Percentiles rank a stretch among this genome's conserved stretches.
phyloP scores from a whole-genome alignment of 768 basidiomycete species.

The Collybia nuda region DNA sequence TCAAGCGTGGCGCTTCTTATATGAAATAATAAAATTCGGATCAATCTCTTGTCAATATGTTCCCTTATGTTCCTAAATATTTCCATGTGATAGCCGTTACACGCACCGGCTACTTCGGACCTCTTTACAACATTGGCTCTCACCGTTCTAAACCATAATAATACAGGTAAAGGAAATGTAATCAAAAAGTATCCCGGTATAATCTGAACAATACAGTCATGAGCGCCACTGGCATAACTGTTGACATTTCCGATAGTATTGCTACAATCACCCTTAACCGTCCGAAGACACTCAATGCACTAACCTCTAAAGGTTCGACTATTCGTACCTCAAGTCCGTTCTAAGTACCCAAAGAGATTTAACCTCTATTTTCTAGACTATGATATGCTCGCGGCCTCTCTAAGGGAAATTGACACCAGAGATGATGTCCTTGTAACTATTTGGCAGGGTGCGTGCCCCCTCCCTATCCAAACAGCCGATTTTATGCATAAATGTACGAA shows the following conservation, averaged over 20 bases:
- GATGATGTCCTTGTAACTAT: slow-evolving; percentile 65
- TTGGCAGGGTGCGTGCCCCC: slow-evolving; percentile 53
- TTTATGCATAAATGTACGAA: slow-evolving; percentile 17
- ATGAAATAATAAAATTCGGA: too few species aligned
- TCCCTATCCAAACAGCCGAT: neutral
- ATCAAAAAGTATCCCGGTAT: neutral
- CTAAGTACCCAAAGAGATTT: neutral
- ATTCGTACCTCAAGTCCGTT: neutral
- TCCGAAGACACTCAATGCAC: slow-evolving; percentile 58
- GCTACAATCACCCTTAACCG: slow-evolving; percentile 70
- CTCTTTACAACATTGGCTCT: neutral
- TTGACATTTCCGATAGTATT: slow-evolving; percentile 54
- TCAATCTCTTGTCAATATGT: too few species aligned
- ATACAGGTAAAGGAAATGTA: too few species aligned
- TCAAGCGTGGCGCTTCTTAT: too few species aligned
- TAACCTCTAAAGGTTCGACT: slow-evolving; percentile 47
- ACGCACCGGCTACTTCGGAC: neutral
- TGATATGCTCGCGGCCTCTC: slow-evolving; percentile 52
- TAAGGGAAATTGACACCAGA: slow-evolving; percentile 57
- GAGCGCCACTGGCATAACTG: slow-evolving; percentile 40
- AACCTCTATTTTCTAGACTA: slow-evolving; percentile 47
- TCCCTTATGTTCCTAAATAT: neutral
- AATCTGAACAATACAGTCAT: slow-evolving; percentile 16
- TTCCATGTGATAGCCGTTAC: neutral
- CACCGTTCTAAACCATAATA: too few species aligned